Conservation (phyloP, 2,329 filamentous ascomycete species). For the Alternaria sp. region DNA sequence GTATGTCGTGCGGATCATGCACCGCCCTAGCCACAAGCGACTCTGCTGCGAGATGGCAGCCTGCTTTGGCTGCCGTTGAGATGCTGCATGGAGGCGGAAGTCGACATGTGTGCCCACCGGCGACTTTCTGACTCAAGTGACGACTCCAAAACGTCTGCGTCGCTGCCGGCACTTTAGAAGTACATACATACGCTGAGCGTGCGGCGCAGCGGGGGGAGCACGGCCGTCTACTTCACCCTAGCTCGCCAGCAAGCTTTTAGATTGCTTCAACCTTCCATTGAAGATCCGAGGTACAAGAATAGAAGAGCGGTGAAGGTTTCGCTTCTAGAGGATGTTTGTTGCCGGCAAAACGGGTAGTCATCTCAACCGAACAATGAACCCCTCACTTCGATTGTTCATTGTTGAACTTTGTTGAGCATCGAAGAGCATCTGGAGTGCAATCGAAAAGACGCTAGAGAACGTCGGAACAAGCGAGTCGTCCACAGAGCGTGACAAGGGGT, state of each 20-base stretch:
- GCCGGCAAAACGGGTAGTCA: constrained; percentile 35
- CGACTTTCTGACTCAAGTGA: constrained; percentile 3
- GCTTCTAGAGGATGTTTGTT: constrained; percentile 17
- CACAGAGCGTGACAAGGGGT: constrained; percentile 30
- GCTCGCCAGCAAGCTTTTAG: constrained; percentile 28
- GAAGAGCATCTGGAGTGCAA: constrained; percentile 33
- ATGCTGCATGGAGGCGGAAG: constrained; percentile 32
- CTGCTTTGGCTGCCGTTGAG: constrained; percentile 29
- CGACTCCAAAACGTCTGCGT: background rate
- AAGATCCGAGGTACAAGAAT: constrained; percentile 26
- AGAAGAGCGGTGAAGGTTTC: constrained; percentile 44
- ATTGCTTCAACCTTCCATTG: constrained; percentile 30
- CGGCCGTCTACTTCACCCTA: constrained; percentile 27
- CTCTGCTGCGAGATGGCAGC: constrained; percentile 33
- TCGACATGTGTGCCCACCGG: constrained; percentile 20
- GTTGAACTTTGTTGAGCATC: constrained; percentile 28
- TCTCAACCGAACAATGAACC: constrained; percentile 27
- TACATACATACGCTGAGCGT: constrained; percentile 14
- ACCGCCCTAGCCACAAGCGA: constrained; percentile 31
- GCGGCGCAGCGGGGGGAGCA: constrained; percentile 27
- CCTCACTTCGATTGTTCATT: constrained; percentile 28
- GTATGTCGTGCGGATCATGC: constrained; percentile 46
- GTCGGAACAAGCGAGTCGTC: constrained; percentile 35
- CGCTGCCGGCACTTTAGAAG: constrained; percentile 16
- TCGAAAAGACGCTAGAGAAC: constrained; percentile 42